Conservation (phyloP, 805 yeast species). For the Saccharomycopsis oosterbeekiorum region DNA sequence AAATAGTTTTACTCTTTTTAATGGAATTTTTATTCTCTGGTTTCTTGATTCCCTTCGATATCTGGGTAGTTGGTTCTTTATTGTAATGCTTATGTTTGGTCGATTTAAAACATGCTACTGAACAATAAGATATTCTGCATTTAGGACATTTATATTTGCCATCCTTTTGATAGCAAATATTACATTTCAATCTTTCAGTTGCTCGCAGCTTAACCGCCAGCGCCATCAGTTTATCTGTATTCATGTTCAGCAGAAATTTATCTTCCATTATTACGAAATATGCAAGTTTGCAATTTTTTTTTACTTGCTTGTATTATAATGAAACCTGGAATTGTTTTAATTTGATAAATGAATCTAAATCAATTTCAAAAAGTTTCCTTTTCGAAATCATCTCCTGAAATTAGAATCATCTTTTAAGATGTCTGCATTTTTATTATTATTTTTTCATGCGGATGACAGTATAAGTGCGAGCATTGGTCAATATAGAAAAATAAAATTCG, state of each 20-base stretch:
- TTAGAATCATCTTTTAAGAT: not conserved
- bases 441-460: not conserved
- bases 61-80: slow-evolving; percentile 7
- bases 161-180: slow-evolving; percentile 25
- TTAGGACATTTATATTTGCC: slow-evolving; percentile 41
- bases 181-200: slow-evolving; percentile 22
- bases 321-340: not conserved
- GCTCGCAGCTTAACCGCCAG: not conserved
- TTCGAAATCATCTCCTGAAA: not conserved
- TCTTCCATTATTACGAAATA: not conserved
- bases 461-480: not conserved
- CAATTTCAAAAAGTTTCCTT: too few relatives aligned
- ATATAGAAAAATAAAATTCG: not conserved
- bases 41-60: not conserved
- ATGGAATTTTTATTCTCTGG: not conserved
- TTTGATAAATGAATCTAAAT: not conserved
- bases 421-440: not conserved
- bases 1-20: not conserved
- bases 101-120: slow-evolving; percentile 49
- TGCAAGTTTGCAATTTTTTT: not conserved
- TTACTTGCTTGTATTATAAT: too few relatives aligned
- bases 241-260: not conserved
- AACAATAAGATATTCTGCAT: slow-evolving; percentile 41
- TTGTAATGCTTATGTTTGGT: slow-evolving; percentile 28
- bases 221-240: not conserved